These are phyloP conservation scores for Apostasia shenzhenica DNA, from an alignment of 106 monocot species.

Conservation along the genomic window DNA sequence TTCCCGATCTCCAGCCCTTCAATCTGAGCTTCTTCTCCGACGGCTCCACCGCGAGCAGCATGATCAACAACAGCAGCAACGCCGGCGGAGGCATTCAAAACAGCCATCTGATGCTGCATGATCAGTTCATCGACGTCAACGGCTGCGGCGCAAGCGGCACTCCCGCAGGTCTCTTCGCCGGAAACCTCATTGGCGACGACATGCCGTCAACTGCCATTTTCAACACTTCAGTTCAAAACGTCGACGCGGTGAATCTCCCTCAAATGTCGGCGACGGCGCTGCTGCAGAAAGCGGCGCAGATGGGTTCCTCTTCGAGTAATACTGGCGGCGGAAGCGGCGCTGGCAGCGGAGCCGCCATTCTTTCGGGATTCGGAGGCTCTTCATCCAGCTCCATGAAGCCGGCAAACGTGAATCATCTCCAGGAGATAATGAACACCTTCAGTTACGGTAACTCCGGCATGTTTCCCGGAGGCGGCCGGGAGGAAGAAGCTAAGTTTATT, in stretches of 20 bases:
- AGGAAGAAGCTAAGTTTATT: constrained; percentile 4
- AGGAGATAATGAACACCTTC: constrained; percentile 53
- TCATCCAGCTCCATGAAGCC: constrained; percentile 1
- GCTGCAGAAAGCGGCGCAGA: constrained; percentile 52
- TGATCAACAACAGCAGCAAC: constrained; percentile 4
- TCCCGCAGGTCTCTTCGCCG: constrained; percentile 12
- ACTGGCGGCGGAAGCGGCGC: too few relatives aligned
- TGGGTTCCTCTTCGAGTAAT: constrained; percentile 11
- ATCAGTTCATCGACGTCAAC: background rate
- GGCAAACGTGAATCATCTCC: constrained; percentile 24
- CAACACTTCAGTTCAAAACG: background rate
- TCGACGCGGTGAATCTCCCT: constrained; percentile 13
- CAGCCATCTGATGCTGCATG: constrained; percentile 4
- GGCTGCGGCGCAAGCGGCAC: background rate
- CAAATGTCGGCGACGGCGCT: constrained; percentile 49
- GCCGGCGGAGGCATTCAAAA: background rate
- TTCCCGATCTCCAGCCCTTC: constrained; percentile 31
- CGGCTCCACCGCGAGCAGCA: constrained; percentile 3
- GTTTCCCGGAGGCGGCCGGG: constrained; percentile 13
- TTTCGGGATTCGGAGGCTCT: constrained; percentile 20
- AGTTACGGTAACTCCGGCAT: constrained; percentile 18
- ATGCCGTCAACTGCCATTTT: background rate
- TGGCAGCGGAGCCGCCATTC: constrained; percentile 9
- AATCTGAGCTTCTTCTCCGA: constrained; percentile 40
- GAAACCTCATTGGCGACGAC: constrained; percentile 12